Conservation (phyloP, 2,329 filamentous ascomycete species). For the Colletotrichum tofieldiae region DNA sequence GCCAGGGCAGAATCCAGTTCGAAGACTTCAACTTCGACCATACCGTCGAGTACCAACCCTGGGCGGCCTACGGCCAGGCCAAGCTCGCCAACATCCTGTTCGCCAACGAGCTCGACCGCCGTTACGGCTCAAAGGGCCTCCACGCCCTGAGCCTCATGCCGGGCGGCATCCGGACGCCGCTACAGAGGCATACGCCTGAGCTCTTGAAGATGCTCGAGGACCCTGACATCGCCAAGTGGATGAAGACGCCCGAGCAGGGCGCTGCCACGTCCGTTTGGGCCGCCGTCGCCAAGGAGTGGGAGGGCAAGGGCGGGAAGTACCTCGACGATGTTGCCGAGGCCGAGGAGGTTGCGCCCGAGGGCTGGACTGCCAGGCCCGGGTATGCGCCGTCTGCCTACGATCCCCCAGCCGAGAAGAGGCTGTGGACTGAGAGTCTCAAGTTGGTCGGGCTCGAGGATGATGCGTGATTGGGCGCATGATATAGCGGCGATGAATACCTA, state of each 20-base stretch:
- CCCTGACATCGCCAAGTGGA: slow-evolving; percentile 15
- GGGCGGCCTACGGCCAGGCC: slow-evolving; percentile 61
- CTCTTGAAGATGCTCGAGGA: neutral
- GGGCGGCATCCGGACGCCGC: slow-evolving; percentile 37
- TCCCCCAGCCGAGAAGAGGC: slow-evolving; percentile 26
- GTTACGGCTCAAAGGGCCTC: slow-evolving; percentile 54
- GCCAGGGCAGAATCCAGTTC: slow-evolving; percentile 50
- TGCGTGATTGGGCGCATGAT: slow-evolving; percentile 4
- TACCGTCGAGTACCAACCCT: slow-evolving; percentile 53
- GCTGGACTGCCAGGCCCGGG: slow-evolving; percentile 23
- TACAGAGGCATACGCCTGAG: slow-evolving; percentile 21
- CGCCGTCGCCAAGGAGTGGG: slow-evolving; percentile 58
- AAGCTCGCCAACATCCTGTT: slow-evolving; percentile 68
- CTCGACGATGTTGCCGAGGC: slow-evolving; percentile 59
- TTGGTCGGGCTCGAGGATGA: slow-evolving; percentile 39
- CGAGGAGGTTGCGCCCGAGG: slow-evolving; percentile 26
- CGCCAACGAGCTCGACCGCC: slow-evolving; percentile 66
- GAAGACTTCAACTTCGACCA: slow-evolving; percentile 45
- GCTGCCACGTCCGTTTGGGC: slow-evolving; percentile 65
- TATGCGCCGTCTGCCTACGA: slow-evolving; percentile 46
- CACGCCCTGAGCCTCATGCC: slow-evolving; percentile 45
- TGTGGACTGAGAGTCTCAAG: slow-evolving; percentile 40
- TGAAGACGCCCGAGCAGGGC: slow-evolving; percentile 54
- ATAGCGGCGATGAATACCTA: neutral
- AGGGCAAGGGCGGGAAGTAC: slow-evolving; percentile 64